These are phyloP conservation scores for Arachis hypogaea DNA, from an alignment of 306 rosid species.

Conservation along the genomic window DNA sequence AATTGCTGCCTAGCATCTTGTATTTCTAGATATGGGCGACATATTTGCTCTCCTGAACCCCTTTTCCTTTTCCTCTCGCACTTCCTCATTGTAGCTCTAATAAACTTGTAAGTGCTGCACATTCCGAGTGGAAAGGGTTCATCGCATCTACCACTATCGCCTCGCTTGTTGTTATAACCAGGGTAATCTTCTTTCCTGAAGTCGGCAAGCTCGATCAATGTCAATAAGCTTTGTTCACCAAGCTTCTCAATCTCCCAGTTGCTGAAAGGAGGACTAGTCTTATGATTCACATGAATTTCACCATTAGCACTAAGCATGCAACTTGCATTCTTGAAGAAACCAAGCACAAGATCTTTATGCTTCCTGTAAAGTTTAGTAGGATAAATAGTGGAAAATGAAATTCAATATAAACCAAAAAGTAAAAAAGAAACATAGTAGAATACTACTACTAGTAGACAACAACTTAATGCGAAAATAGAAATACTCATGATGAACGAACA, in stretches of 20 bases:
- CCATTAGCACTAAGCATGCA: conserved; percentile 55
- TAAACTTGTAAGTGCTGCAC: conserved; percentile 61
- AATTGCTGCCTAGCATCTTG: background rate
- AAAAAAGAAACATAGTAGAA: no score
- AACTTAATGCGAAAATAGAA: background rate
- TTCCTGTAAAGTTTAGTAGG: conserved; percentile 41
- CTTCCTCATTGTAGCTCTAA: conserved; percentile 3
- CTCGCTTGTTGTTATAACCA: conserved; percentile 60
- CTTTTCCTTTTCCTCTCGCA: background rate
- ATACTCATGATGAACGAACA: background rate
- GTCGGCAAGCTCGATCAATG: conserved; percentile 36
- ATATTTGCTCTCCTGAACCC: conserved; percentile 6
- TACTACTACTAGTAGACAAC: background rate
- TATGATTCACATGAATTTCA: conserved; percentile 69
- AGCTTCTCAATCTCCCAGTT: conserved; percentile 48
- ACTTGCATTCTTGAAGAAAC: conserved; percentile 56
- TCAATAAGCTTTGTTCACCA: conserved; percentile 39
- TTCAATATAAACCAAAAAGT: background rate
- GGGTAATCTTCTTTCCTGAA: conserved; percentile 59
- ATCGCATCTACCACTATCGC: conserved; percentile 53
- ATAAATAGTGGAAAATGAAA: background rate
- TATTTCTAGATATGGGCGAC: conserved; percentile 10
- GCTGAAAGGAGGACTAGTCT: conserved; percentile 46
- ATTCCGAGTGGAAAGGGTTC: conserved; percentile 56
- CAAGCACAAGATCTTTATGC: conserved; percentile 55